These are phyloP conservation scores for Pichia rugopelliculosa DNA, from an alignment of 805 yeast species.

Conservation along the genomic window DNA sequence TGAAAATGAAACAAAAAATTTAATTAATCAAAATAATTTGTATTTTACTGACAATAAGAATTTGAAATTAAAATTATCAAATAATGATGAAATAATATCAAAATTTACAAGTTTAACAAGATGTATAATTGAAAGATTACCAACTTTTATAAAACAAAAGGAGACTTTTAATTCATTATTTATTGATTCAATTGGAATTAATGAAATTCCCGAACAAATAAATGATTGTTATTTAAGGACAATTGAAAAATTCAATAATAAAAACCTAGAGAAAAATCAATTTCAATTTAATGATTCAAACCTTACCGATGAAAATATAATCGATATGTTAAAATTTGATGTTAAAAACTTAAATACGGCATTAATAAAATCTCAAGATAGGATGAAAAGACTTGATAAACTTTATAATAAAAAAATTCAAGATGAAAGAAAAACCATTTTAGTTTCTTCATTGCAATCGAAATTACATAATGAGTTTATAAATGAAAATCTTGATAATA, in stretches of 20 bases:
- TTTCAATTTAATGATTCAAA: conserved; percentile 2
- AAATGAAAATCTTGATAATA: conserved; percentile 1
- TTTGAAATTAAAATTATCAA: conserved; percentile 5
- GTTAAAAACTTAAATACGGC: conserved; percentile 19
- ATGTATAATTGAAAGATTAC: conserved; percentile 9
- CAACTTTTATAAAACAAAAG: conserved; percentile 8
- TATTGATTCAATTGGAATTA: background rate
- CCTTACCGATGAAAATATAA: conserved; percentile 22
- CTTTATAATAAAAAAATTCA: conserved; percentile 17
- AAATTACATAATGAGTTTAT: conserved; percentile 13
- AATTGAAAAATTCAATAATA: conserved; percentile 4
- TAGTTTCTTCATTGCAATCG: conserved; percentile 12
- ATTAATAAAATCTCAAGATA: conserved; percentile 16
- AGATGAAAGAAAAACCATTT: conserved; percentile 21
- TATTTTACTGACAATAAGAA: conserved; percentile 9
- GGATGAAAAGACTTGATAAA: conserved; percentile 19
- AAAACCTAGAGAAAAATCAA: background rate
- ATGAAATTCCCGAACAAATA: conserved; percentile 6
- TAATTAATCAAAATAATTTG: conserved; percentile 8
- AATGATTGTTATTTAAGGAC: conserved; percentile 6
- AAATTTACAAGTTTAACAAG: conserved; percentile 2
- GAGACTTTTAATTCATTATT: conserved; percentile 4
- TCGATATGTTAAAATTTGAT: conserved; percentile 25
- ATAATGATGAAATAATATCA: conserved; percentile 1
- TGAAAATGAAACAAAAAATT: conserved; percentile 10